Evolutionary conservation across 495 filamentous ascomycete genomes (phyloP).

Genomic region (Neurospora sp.): DNA sequence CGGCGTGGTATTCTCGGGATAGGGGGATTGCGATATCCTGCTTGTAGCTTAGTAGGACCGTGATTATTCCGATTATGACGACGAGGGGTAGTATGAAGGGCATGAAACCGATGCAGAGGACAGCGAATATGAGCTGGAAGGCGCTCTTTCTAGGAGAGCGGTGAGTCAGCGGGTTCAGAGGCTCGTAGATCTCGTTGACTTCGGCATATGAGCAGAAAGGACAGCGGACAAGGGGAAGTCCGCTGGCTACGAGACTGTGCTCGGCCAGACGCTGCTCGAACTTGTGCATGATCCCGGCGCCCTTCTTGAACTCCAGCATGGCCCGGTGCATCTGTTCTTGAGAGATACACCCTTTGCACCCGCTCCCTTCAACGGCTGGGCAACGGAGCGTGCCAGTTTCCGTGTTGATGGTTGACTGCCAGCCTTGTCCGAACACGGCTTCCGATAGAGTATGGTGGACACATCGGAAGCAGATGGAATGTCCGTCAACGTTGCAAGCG

Average conservation of each 20-base stretch:
- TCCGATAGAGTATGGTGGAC: constrained; percentile 69
- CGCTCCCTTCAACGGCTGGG: constrained; percentile 54
- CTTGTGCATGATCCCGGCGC: constrained; percentile 55
- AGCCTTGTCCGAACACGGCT: constrained; percentile 86
- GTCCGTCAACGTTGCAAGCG: constrained; percentile 57
- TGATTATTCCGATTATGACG: constrained; percentile 24
- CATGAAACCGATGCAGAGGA: constrained; percentile 32
- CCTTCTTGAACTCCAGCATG: constrained; percentile 53
- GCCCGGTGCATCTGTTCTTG: constrained; percentile 58
- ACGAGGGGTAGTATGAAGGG: constrained; percentile 39
- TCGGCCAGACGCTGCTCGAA: constrained; percentile 68
- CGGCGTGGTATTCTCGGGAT: constrained; percentile 33
- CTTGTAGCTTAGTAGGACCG: constrained; percentile 27
- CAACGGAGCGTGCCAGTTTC: constrained; percentile 66
- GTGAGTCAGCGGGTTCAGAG: constrained; percentile 19
- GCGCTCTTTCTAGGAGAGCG: constrained; percentile 9
- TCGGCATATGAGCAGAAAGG: constrained; percentile 90
- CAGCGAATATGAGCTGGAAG: constrained; percentile 31
- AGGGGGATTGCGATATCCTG: constrained; percentile 25
- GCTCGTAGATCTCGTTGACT: constrained; percentile 66
- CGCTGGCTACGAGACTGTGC: constrained; percentile 58
- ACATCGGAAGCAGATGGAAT: constrained; percentile 81
- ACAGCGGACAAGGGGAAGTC: constrained; percentile 69
- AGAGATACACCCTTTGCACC: constrained; percentile 67
- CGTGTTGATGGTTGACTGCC: constrained; percentile 66